Evolutionary conservation across 176 grass and related monocot genomes (phyloP).

Genomic region (Aegilops umbellulata): DNA sequence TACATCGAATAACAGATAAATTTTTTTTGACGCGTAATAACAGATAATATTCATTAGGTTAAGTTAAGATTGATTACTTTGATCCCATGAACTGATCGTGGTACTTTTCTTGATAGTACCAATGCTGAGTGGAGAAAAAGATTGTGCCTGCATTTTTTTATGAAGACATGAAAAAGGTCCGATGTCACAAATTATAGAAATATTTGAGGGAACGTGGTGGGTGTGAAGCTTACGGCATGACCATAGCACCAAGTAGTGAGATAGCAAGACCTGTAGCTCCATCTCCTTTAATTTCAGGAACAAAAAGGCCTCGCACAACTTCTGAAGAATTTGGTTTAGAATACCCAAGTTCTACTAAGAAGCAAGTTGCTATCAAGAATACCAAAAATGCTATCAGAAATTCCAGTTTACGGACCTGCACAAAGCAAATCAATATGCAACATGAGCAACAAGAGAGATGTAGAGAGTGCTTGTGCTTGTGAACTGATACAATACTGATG

Average conservation of each 20-base stretch:
- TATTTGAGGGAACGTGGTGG: background rate
- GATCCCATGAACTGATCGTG: constrained; percentile 80
- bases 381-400: constrained; percentile 89
- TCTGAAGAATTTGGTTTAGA: constrained; percentile 85
- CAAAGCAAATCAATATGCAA: constrained; percentile 5
- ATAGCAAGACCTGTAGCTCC: constrained; percentile 92
- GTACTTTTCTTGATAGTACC: constrained; percentile 96
- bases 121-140: constrained; percentile 98
- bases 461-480: background rate
- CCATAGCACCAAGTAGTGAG: constrained; percentile 97
- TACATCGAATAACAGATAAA: background rate
- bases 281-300: constrained; percentile 94
- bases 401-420: constrained; percentile 93
- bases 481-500: constrained; percentile 3
- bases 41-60: background rate
- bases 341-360: constrained; percentile 84
- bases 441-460: constrained; percentile 21
- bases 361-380: constrained; percentile 82
- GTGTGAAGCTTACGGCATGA: constrained; percentile 88
- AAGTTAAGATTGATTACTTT: constrained; percentile 49
- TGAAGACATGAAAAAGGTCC: constrained; percentile 6
- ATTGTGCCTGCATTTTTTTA: constrained; percentile 70
- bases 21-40: too few relatives aligned
- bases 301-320: constrained; percentile 92
- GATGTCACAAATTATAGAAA: background rate